Percentiles rank a stretch among this genome's conserved stretches.
Evolutionary conservation across 768 basidiomycete genomes (phyloP).

Genomic region (Terana coerulea): DNA sequence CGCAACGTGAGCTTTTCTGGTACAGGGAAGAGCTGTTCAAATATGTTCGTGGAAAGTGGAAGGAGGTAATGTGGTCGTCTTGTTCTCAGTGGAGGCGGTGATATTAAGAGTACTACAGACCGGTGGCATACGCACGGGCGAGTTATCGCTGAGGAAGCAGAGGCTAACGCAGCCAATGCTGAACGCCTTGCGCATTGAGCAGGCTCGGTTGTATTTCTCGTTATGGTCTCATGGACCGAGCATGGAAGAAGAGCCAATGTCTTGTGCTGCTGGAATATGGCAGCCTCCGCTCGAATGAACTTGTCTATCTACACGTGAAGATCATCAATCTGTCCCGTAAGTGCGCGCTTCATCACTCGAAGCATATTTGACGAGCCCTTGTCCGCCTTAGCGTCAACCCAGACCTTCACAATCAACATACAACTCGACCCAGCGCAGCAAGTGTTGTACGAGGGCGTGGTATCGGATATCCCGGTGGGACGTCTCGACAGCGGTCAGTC

Average conservation of each 20-base stretch:
- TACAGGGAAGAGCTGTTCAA: conserved; percentile 87
- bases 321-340: conserved; percentile 67
- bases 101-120: conserved; percentile 43
- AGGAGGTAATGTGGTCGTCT: conserved; percentile 58
- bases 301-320: conserved; percentile 53
- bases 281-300: conserved; percentile 54
- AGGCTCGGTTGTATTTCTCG: conserved; percentile 54
- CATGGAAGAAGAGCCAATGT: conserved; percentile 18
- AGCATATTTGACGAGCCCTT: no score
- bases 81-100: not conserved
- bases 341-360: no score
- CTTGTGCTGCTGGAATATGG: conserved; percentile 39
- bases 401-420: conserved; percentile 45
- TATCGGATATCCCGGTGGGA: conserved; percentile 60
- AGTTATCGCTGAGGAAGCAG: conserved; percentile 74
- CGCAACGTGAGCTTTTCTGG: conserved; percentile 89
- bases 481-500: conserved; percentile 53
- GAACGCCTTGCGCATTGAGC: conserved; percentile 67
- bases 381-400: no score
- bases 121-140: conserved; percentile 72
- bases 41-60: conserved; percentile 69
- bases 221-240: conserved; percentile 34
- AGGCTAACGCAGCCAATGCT: conserved; percentile 78
- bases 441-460: conserved; percentile 65
- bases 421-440: conserved; percentile 57